phyloP scores from a whole-genome alignment of 106 monocot species.

The Agapanthus africanus region DNA sequence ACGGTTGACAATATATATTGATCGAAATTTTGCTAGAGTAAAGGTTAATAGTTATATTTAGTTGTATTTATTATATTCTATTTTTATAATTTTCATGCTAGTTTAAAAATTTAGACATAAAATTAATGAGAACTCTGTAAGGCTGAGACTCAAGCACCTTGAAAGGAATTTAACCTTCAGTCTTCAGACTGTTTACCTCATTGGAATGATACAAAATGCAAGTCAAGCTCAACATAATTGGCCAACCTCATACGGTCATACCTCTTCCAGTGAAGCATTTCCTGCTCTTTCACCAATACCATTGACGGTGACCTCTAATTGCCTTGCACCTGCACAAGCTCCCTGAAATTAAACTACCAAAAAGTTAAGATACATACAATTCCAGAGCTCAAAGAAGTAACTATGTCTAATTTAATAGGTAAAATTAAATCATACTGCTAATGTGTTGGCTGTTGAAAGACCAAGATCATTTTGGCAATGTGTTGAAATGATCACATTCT shows the following conservation, averaged over 20 bases:
- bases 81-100: too few relatives aligned
- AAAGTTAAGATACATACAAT: not conserved
- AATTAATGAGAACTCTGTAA: too few relatives aligned
- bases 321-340: constrained; percentile 77
- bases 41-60: too few relatives aligned
- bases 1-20: too few relatives aligned
- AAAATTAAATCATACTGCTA: constrained; percentile 51
- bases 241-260: constrained; percentile 13
- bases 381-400: not conserved
- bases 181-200: too few relatives aligned
- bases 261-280: constrained; percentile 98
- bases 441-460: constrained; percentile 83
- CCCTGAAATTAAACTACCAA: constrained; percentile 48
- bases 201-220: not conserved
- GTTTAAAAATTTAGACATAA: too few relatives aligned
- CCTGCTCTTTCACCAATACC: constrained; percentile 98
- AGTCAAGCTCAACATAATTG: not conserved
- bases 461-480: constrained; percentile 99
- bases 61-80: too few relatives aligned
- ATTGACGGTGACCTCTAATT: constrained; percentile 85
- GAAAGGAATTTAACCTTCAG: too few relatives aligned
- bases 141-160: too few relatives aligned
- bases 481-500: constrained; percentile 93
- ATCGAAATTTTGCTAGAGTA: too few relatives aligned
- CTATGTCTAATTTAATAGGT: not conserved